Evolutionary conservation across 805 yeast species (phyloP), one percentile per base, ranked within the genome.

Genomic region (Nakazawaea molendinolei): DNA sequence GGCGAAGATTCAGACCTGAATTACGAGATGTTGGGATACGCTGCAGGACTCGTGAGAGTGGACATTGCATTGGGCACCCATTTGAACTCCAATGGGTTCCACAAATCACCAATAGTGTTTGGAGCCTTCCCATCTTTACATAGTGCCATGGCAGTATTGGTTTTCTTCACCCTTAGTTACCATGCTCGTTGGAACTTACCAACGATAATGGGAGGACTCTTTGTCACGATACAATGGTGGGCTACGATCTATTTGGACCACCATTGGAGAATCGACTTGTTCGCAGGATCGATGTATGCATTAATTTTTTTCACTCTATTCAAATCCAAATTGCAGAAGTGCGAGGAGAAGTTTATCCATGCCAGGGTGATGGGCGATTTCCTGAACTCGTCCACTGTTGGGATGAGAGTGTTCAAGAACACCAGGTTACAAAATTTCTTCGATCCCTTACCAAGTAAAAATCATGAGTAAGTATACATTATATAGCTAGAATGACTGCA

Each of bases 61-160:
- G 85, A 79, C 49, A 55, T 69, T 20, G 78, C 76, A 17, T 49
- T 78, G 45, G 83, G 83, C 1, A 73, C 79, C 0, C 78, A 75
- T 49, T 44, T 78, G 40, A 70, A 73, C 45, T 64, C 79, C 1
- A 60, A 70, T 12, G 82, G 84, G 2, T 79, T 78, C 63, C 83
- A 77, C 51, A 67, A 69, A 47, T 65, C 76, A 6, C 86, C 86
- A 4, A 76, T 77, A 32, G 85, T 77, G 22, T 80, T 80, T 60
- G 86, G 82, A 19, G 97, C 97, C 1, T 64, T 73, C 47, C 80
- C 92, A 7, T 79, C 83, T 1, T 51, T 77, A 31, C 86, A 79
- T 50, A 67, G 77, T 3, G 80, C 85, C 16, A 76, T 76, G 74
- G 82, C 84, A 0, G 67, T 74, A 22, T 49, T 68, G 31, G 65